Evolutionary conservation across 164 flowering plant genomes (phyloP).

Genomic region (Vitis amurensis): DNA sequence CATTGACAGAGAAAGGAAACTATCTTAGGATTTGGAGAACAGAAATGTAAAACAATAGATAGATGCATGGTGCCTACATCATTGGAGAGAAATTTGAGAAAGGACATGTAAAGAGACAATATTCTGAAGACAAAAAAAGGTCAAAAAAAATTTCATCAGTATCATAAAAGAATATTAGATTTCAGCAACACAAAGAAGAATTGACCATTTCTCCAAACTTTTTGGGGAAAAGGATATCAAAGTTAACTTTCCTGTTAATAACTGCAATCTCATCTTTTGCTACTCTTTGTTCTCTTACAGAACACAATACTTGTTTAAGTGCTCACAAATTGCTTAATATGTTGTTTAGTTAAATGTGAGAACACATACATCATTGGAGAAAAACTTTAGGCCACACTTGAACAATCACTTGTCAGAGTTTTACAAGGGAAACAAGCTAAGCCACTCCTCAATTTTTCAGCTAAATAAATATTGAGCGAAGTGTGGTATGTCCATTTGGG

Average conservation of each 20-base stretch:
- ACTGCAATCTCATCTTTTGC: too few relatives aligned
- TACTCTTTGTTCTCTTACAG: too few relatives aligned
- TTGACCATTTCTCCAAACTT: too few relatives aligned
- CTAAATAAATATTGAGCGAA: background rate
- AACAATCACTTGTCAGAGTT: too few relatives aligned
- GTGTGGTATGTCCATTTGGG: background rate
- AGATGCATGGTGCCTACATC: too few relatives aligned
- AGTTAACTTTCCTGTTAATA: too few relatives aligned
- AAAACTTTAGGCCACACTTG: background rate
- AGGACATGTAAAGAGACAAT: too few relatives aligned
- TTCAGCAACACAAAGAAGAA: background rate
- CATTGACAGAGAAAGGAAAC: background rate
- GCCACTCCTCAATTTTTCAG: background rate
- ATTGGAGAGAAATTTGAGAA: too few relatives aligned
- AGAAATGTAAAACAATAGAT: background rate
- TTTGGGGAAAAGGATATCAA: too few relatives aligned
- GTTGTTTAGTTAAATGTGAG: background rate
- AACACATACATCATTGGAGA: background rate
- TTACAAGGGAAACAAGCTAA: too few relatives aligned
- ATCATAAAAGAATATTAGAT: conserved; percentile 1
- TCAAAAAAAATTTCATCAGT: too few relatives aligned
- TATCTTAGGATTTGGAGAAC: background rate
- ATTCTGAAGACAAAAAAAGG: too few relatives aligned
- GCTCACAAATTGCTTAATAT: background rate
- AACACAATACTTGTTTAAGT: background rate